Evolutionary conservation across 2,329 filamentous ascomycete genomes (phyloP).

Genomic region (Endocalyx cinctus): DNA sequence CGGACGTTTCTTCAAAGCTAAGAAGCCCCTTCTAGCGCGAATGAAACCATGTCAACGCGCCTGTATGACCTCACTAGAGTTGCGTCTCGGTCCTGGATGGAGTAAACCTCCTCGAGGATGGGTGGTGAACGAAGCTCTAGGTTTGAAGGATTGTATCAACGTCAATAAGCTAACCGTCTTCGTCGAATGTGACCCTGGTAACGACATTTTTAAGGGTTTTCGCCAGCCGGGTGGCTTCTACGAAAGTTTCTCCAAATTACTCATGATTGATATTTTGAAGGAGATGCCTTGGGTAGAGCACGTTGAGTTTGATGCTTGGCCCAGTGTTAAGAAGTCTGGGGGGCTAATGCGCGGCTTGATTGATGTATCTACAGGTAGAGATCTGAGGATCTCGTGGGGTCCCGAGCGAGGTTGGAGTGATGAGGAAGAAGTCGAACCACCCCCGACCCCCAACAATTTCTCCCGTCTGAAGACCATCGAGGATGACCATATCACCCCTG

Average conservation of each 20-base stretch:
- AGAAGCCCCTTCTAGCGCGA: constrained; percentile 65
- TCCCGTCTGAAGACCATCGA: constrained; percentile 14
- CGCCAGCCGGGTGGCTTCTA: constrained; percentile 64
- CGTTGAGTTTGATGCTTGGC: constrained; percentile 67
- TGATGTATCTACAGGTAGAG: constrained; percentile 41
- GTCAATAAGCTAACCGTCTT: constrained; percentile 61
- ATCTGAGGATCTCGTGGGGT: constrained; percentile 61
- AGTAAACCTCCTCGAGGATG: constrained; percentile 65
- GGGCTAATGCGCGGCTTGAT: constrained; percentile 61
- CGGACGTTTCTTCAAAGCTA: constrained; percentile 66
- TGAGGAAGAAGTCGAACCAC: constrained; percentile 36
- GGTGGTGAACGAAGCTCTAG: constrained; percentile 61
- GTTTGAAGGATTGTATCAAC: constrained; percentile 56
- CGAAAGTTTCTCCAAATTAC: constrained; percentile 56
- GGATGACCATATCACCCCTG: too few relatives aligned
- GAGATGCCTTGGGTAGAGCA: constrained; percentile 51
- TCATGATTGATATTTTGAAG: constrained; percentile 54
- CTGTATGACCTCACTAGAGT: constrained; percentile 59
- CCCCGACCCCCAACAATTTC: constrained; percentile 22
- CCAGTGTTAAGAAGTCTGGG: constrained; percentile 59
- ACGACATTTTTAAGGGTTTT: constrained; percentile 63
- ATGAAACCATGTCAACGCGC: constrained; percentile 57
- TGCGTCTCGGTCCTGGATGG: constrained; percentile 71
- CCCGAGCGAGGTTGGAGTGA: constrained; percentile 62
- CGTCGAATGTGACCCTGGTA: constrained; percentile 68